These are phyloP conservation scores for Plantago major DNA, from an alignment of 257 asterid species.

Conservation along the genomic window DNA sequence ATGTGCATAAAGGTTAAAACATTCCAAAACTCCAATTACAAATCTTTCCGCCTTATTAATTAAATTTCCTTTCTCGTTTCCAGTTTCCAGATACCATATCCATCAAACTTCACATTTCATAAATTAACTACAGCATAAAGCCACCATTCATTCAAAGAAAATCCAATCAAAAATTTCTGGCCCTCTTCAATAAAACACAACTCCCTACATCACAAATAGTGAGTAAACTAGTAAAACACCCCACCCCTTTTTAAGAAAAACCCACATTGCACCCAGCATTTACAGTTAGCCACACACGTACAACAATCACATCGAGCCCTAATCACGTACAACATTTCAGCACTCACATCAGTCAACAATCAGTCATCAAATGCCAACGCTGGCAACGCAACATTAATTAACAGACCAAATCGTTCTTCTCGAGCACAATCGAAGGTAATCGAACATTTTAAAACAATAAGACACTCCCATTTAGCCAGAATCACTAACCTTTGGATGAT, in stretches of 20 bases:
- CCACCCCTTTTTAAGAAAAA: background rate
- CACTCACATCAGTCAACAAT: background rate
- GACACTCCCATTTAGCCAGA: background rate
- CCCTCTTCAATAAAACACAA: background rate
- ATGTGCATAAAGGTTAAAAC: too few species aligned
- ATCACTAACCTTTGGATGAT: conserved; percentile 85
- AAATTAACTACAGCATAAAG: too few species aligned
- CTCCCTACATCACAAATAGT: background rate
- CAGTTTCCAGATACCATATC: too few species aligned
- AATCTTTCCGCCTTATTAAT: too few species aligned
- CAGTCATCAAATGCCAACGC: conserved; percentile 15
- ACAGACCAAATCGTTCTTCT: too few species aligned
- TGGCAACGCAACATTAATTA: background rate
- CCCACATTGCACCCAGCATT: background rate
- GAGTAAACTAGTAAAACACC: background rate
- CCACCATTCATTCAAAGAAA: too few species aligned
- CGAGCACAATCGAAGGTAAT: too few species aligned
- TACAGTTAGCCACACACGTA: background rate
- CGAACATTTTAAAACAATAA: too few species aligned
- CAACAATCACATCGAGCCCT: conserved; percentile 4
- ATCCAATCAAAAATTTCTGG: background rate
- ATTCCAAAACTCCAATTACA: too few species aligned
- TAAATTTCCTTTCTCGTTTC: too few species aligned
- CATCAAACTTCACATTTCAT: too few species aligned
- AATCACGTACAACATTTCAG: background rate